Base-by-base conservation (phyloP, 768 basidiomycete genomes). In the Amylocystis lapponica region DNA sequence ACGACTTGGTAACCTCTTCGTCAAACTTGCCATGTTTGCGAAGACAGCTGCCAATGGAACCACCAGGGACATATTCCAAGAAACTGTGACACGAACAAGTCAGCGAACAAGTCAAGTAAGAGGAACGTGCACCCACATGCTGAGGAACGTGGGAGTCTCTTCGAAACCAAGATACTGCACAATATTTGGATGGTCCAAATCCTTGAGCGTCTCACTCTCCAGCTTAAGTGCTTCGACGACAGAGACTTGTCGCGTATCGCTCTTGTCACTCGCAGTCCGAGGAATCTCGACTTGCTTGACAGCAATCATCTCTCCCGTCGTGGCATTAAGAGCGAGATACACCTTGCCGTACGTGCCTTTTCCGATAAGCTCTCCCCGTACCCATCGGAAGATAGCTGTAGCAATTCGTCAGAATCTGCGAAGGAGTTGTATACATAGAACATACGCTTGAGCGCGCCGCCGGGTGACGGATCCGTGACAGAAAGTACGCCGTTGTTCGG, bases 221-320 rank as follows among this genome's bases (percentile, higher is more conserved):
- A 88, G 73, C 63, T 95, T 92, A 49, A 98, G 67, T 1, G 94
- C 93, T 54, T 93, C 86, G 46, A 99, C 88, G 49, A 94, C 83
- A 22, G 78, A 79, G 42, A 77, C 69, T 54, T 95, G 93, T 25
- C 93, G 78, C 14, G 78, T 74, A 63, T 98, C 93, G 50, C 80
- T 86, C 63, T 86, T 88, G 66, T 99, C 96, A 56, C 87, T 91
- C 14, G 82, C 80, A 7, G 92, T 94, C 39, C 81, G 79, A 2
- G 96, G 95, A 45, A 94, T 78, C 62, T 98, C 96, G 36, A 99
- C 96, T 65, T 98, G 96, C 66, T 99, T 99, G 51, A 99, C 96
- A 14, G 96, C 96, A 56, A 98, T 93, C 90, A 97, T 95, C 66
- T 98, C 94, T 45, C 93, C 93, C 0, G 93, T 95, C 3, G 90